A percentile compares a stretch with the other conserved stretches of the same genome.
These are phyloP conservation scores for Kuraishia borneana DNA, from an alignment of 805 yeast species.

Conservation along the genomic window DNA sequence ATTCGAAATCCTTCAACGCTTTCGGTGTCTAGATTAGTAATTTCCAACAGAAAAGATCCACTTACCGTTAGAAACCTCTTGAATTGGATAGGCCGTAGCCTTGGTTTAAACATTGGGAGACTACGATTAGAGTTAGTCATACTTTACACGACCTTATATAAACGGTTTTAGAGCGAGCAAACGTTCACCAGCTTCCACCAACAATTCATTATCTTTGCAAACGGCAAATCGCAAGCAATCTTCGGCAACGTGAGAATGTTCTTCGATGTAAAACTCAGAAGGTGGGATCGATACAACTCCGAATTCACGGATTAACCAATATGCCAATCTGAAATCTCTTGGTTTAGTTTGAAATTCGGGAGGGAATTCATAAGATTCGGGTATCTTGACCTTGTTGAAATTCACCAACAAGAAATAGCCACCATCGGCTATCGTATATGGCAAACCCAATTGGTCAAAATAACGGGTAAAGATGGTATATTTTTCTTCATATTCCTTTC, in stretches of 20 bases:
- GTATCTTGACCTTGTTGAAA: conserved; percentile 72
- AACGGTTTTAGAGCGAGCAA: conserved; percentile 61
- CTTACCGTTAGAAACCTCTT: too few species aligned
- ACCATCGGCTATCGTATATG: conserved; percentile 88
- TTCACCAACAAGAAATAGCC: conserved; percentile 89
- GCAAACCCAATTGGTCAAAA: conserved; percentile 79
- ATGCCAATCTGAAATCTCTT: conserved; percentile 78
- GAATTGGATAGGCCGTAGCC: too few species aligned
- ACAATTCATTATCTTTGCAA: conserved; percentile 78
- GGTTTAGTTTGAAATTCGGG: conserved; percentile 57
- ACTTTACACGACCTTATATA: too few species aligned
- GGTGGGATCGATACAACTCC: conserved; percentile 98
- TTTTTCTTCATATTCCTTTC: conserved; percentile 57
- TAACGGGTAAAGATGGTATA: conserved; percentile 62
- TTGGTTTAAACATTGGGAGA: too few species aligned
- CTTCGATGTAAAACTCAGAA: conserved; percentile 76
- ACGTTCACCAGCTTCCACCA: conserved; percentile 74
- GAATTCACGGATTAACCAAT: conserved; percentile 84
- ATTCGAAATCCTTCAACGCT: conserved; percentile 9
- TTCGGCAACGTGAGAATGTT: conserved; percentile 67
- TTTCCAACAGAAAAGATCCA: too few species aligned
- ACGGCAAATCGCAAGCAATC: conserved; percentile 88
- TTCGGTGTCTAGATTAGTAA: conserved; percentile 1
- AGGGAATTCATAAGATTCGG: conserved; percentile 63
- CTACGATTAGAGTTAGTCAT: too few species aligned